These are phyloP conservation scores for Trametes punicea DNA, from an alignment of 768 basidiomycete species.

Conservation along the genomic window DNA sequence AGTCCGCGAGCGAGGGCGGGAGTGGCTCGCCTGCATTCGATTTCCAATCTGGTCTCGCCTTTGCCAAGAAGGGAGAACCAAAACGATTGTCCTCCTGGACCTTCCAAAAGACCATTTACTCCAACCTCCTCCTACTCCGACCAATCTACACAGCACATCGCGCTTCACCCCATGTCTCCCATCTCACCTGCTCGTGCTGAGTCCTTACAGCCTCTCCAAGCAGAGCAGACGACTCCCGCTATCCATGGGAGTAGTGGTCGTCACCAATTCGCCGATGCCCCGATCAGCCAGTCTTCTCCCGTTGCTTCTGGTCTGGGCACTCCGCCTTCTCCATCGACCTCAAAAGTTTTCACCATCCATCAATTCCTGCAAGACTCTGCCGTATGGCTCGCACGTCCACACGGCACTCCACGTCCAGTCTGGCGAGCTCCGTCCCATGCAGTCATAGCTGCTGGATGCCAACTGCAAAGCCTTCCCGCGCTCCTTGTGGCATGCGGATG, in stretches of 20 bases:
- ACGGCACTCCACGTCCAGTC: slow-evolving; percentile 19
- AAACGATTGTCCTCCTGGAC: not conserved
- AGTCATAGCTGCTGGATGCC: slow-evolving; percentile 32
- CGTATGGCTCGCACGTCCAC: slow-evolving; percentile 22
- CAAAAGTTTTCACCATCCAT: slow-evolving; percentile 10
- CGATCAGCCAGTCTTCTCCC: too few species aligned
- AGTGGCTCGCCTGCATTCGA: slow-evolving; percentile 15
- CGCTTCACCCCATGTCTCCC: not conserved
- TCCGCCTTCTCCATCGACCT: too few species aligned
- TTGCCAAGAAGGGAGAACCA: not conserved
- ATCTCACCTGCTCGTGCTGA: not conserved
- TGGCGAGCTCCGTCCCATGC: slow-evolving; percentile 31
- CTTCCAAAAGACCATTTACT: not conserved
- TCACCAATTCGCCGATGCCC: too few species aligned
- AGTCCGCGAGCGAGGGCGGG: slow-evolving; percentile 3
- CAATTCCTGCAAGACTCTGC: slow-evolving; percentile 21
- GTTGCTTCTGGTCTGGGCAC: too few species aligned
- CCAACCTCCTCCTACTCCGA: not conserved
- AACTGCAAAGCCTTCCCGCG: slow-evolving; percentile 43
- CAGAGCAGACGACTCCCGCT: too few species aligned
- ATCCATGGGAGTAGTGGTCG: too few species aligned
- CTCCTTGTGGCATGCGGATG: slow-evolving; percentile 49
- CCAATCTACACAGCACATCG: not conserved
- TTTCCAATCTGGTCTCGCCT: slow-evolving; percentile 20
- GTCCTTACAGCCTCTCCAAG: not conserved